These are phyloP conservation scores for Colletotrichum falcatum DNA, from an alignment of 2,329 filamentous ascomycete genomes.

Conservation along the genomic window DNA sequence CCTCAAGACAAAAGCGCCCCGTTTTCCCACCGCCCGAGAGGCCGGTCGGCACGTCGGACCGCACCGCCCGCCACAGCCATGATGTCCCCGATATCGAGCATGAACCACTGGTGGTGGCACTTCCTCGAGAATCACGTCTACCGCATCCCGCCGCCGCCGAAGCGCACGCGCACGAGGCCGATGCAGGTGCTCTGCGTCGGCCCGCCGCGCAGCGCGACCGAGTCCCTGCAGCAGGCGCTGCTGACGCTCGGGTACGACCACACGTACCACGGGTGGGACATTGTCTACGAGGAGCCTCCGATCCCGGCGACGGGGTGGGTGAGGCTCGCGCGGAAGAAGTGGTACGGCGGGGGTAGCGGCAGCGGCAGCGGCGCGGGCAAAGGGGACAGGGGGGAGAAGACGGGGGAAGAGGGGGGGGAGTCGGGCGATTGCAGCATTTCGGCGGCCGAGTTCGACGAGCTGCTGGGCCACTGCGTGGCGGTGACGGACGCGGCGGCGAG, in stretches of 20 bases:
- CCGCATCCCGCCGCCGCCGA: slow-evolving; percentile 41
- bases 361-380: too few relatives aligned
- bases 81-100: slow-evolving; percentile 27
- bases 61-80: neutral
- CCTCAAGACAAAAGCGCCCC: neutral
- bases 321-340: slow-evolving; percentile 46
- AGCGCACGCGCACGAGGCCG: slow-evolving; percentile 48
- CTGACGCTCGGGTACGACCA: slow-evolving; percentile 49
- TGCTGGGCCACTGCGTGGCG: slow-evolving; percentile 49
- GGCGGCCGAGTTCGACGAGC: slow-evolving; percentile 45
- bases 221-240: slow-evolving; percentile 51
- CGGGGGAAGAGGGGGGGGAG: neutral
- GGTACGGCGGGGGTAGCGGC: slow-evolving; percentile 39
- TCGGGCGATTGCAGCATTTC: slow-evolving; percentile 28
- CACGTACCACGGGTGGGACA: slow-evolving; percentile 52
- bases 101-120: slow-evolving; percentile 39
- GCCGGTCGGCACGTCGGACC: too few relatives aligned
- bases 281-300: slow-evolving; percentile 46
- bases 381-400: neutral
- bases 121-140: slow-evolving; percentile 41
- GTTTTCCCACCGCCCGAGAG: too few relatives aligned
- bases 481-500: slow-evolving; percentile 56
- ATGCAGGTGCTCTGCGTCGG: slow-evolving; percentile 52
- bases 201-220: slow-evolving; percentile 49
- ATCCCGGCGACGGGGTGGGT: slow-evolving; percentile 44